Base-by-base conservation (phyloP, 805 yeast species). In the Metschnikowia cerradonensis region DNA sequence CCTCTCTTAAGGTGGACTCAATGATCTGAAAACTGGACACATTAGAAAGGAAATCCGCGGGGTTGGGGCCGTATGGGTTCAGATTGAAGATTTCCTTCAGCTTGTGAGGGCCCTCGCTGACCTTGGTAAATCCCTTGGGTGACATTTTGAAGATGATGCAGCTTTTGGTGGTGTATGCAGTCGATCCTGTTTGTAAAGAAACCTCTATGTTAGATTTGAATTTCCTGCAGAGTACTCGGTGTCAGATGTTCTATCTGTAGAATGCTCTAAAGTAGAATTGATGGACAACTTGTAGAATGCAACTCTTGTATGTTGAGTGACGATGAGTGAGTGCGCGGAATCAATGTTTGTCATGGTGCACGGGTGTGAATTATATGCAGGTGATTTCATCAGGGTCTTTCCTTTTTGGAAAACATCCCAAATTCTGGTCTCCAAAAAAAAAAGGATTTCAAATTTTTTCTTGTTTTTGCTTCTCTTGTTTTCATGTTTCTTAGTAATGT, bases 21-120 rank as follows among this genome's bases (percentile, higher is more conserved):
- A 92, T 92, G 64, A 92, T 71, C 77, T 92, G 90, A 75, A 91
- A 92, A 59, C 81, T 83, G 57, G 86, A 78, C 34, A 92, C 98
- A 67, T 92, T 92, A 30, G 97, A 89, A 52, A 92, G 72, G 68
- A 74, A 91, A 75, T 92, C 99, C 48, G 89, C 83, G 51, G 98
- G 97, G 67, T 92, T 88, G 60, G 97, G 95, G 15, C 96, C 99
- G 64, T 92, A 92, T 57, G 98, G 98, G 67, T 91, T 91, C 42
- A 52, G 19, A 46, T 50, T 58, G 43, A 65, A 56, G 34, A 43
- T 32, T 20, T 53, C 61, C 19, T 49, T 56, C 47, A 62, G 62
- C 41, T 57, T 55, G 54, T 66, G 68, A 6, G 61, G 60, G 49
- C 68, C 74, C 56, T 71, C 75, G 39, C 63, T 62, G 19, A 71